Conservation (phyloP, 345 rosid genomes). For the Salix arbutifolia region DNA sequence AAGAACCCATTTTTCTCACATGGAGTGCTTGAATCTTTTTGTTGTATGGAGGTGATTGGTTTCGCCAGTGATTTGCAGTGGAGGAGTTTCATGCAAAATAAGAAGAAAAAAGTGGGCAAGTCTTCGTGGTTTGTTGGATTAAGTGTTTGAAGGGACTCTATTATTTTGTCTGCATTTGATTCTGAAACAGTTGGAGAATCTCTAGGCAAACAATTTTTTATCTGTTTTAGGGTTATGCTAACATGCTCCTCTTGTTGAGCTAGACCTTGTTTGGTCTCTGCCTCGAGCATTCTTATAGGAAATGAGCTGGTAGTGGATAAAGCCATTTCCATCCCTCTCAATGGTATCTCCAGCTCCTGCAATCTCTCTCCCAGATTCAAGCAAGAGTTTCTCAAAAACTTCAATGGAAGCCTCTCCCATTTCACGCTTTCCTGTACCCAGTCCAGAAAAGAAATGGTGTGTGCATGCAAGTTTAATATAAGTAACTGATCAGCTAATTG, state of each 20-base stretch:
- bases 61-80: conserved; percentile 34
- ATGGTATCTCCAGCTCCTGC: conserved; percentile 49
- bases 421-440: conserved; percentile 58
- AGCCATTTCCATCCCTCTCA: conserved; percentile 84
- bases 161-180: conserved; percentile 36
- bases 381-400: conserved; percentile 36
- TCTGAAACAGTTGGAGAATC: conserved; percentile 53
- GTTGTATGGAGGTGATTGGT: conserved; percentile 8
- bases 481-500: neutral
- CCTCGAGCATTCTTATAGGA: conserved; percentile 32
- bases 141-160: conserved; percentile 42
- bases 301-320: conserved; percentile 35
- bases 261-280: conserved; percentile 38
- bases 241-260: conserved; percentile 44
- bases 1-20: conserved; percentile 12
- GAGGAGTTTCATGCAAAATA: conserved; percentile 65
- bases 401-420: conserved; percentile 75
- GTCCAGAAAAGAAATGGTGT: neutral
- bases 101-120: conserved; percentile 66
- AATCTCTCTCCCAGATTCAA: conserved; percentile 42
- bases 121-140: conserved; percentile 47
- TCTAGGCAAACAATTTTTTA: conserved; percentile 15
- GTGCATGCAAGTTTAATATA: neutral
- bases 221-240: conserved; percentile 34
- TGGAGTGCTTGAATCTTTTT: conserved; percentile 17